These are phyloP conservation scores for Penicillium parvum DNA, from an alignment of 495 filamentous ascomycete species.

Conservation along the genomic window DNA sequence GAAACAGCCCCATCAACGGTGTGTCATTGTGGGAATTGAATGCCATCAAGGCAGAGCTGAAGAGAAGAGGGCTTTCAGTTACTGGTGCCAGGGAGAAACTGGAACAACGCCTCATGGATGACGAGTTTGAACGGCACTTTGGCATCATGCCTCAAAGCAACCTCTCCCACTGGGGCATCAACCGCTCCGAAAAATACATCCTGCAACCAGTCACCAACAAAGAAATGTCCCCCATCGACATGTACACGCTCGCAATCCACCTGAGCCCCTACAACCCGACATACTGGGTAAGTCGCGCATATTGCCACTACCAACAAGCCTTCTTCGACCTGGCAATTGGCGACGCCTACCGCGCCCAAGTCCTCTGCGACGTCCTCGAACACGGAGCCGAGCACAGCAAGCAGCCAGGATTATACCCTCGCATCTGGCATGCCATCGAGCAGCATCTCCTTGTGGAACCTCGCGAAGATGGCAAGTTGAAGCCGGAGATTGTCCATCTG, in stretches of 20 bases:
- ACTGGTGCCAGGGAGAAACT: no score
- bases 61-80: no score
- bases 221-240: conserved; percentile 20
- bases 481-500: conserved; percentile 10
- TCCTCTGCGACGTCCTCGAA: conserved; percentile 46
- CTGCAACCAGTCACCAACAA: conserved; percentile 10
- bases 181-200: conserved; percentile 9
- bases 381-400: conserved; percentile 13
- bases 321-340: conserved; percentile 81
- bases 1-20: no score
- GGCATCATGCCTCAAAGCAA: conserved; percentile 14
- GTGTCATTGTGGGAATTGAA: no score
- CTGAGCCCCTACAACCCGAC: conserved; percentile 64
- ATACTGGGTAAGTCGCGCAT: conserved; percentile 65
- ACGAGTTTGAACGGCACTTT: conserved; percentile 8
- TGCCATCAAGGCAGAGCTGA: no score
- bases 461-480: background rate
- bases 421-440: conserved; percentile 30
- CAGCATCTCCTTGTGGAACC: conserved; percentile 23
- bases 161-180: conserved; percentile 22
- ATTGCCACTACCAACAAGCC: conserved; percentile 61
- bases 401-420: conserved; percentile 24
- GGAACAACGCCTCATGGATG: background rate
- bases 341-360: conserved; percentile 76
- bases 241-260: conserved; percentile 34